Percentiles rank a stretch among this genome's conserved stretches.
These are phyloP conservation scores for Scedosporium dehoogii DNA, from an alignment of 2,329 filamentous ascomycete species.

Conservation along the genomic window DNA sequence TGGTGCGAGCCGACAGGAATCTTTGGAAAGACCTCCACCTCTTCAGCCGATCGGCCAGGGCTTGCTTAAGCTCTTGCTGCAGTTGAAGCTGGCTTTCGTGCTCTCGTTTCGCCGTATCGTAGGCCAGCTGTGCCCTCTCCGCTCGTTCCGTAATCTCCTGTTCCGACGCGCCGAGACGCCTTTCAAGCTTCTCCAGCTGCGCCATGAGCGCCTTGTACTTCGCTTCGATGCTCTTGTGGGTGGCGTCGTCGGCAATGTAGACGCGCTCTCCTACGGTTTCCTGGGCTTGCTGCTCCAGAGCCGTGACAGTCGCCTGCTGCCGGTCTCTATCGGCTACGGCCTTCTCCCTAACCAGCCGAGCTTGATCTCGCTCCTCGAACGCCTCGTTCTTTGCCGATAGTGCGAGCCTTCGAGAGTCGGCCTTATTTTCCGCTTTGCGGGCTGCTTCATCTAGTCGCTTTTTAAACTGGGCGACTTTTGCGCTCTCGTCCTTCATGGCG, in stretches of 20 bases:
- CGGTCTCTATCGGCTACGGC: conserved; percentile 37
- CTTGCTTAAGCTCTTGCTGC: conserved; percentile 38
- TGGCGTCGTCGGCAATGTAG: conserved; percentile 55
- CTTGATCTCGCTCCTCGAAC: conserved; percentile 38
- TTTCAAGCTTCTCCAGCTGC: conserved; percentile 48
- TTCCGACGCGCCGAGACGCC: conserved; percentile 51
- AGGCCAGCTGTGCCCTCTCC: conserved; percentile 27
- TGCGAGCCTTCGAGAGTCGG: conserved; percentile 28
- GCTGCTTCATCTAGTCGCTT: conserved; percentile 2
- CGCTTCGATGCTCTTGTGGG: conserved; percentile 41
- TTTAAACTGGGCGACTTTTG: conserved; percentile 13
- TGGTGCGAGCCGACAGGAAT: conserved; percentile 75
- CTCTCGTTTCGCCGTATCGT: conserved; percentile 25
- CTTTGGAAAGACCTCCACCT: conserved; percentile 77
- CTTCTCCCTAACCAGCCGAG: conserved; percentile 32
- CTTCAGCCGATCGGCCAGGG: conserved; percentile 58
- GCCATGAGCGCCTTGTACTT: conserved; percentile 45
- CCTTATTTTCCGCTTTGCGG: conserved; percentile 45
- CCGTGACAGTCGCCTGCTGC: conserved; percentile 36
- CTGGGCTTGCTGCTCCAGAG: conserved; percentile 45
- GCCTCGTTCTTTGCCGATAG: conserved; percentile 54
- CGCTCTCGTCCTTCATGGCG: conserved; percentile 23
- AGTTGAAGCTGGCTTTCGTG: conserved; percentile 32
- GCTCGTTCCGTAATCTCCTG: conserved; percentile 50
- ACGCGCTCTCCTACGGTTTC: conserved; percentile 43